Percentiles rank a stretch among this genome's conserved stretches.
These are phyloP conservation scores for Solanum lignicaule DNA, from an alignment of 257 asterid species.

Conservation along the genomic window DNA sequence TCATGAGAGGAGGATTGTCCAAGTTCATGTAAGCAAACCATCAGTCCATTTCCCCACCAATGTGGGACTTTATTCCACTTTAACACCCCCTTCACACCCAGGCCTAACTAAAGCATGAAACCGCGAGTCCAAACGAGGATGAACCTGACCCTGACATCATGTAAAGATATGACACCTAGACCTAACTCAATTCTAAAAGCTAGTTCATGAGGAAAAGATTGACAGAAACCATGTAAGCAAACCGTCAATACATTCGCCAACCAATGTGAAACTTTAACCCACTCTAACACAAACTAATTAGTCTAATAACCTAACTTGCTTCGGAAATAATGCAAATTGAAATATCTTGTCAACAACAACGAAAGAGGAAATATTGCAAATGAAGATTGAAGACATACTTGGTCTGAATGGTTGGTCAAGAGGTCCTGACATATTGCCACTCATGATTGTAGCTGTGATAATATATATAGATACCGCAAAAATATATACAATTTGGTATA, in stretches of 20 bases:
- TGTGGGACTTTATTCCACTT: background rate
- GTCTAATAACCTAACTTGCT: background rate
- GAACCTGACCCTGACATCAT: background rate
- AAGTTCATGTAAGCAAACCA: background rate
- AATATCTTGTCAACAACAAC: background rate
- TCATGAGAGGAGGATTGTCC: background rate
- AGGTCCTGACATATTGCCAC: slow-evolving; percentile 60
- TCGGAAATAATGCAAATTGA: background rate
- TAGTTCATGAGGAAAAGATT: background rate
- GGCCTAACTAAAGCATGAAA: background rate
- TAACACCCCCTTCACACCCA: background rate
- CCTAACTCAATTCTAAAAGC: background rate
- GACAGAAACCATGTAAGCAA: background rate
- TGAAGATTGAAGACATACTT: slow-evolving; percentile 2
- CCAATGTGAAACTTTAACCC: background rate
- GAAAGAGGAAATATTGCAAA: background rate
- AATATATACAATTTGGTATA: background rate
- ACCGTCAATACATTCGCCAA: background rate
- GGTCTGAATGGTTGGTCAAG: slow-evolving; percentile 37
- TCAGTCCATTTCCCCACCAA: background rate
- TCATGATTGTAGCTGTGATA: slow-evolving; percentile 15
- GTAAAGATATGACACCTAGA: too few species aligned
- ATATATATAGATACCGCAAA: background rate
- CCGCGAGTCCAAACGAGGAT: background rate
- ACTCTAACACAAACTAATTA: background rate